Evolutionary conservation across 108 stramenopile genomes (phyloP), one percentile per base, ranked within the genome.

Genomic region (Conticribra weissflogii): DNA sequence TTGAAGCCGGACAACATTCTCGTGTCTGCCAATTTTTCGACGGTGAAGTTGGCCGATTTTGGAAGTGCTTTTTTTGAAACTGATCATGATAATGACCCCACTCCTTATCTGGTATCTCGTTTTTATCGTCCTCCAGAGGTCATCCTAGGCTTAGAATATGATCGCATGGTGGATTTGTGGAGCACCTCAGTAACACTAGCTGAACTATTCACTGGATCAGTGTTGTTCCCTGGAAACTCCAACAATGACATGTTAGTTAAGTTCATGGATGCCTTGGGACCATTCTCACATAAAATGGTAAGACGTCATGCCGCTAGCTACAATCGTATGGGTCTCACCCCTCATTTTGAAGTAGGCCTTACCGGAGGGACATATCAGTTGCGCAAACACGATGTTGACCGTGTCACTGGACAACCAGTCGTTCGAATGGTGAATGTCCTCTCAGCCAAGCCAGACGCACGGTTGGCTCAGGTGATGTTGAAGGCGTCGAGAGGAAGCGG

Each of bases 41-140:
- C 68, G 2, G 81, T 97, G 18, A 93, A 96, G 61, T 56, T 99
- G 5, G 92, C 92, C 22, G 99, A 99, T 78, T 97, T 99, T 70
- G 98, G 96, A 2, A 78, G 76, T 23, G 98, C 98, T n/a, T 91
- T 98, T 45, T 90, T 88, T 46, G 93, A 83, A 69, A 73, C 59
- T 1, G 92, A 87, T 32, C 79, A 77, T 15, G 90, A 95, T 65
- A 87, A 86, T 54, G 85, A 89, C 31, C 91, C 96, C 2, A 96
- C 99, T 12, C 98, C 98, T 14, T 98, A 98, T 62, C 87, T 99
- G 2, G 98, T 99, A 5, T 93, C 92, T n/a, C 83, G 98, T 22
- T 99, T 97, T 68, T 99, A 99, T 69, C 92, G 99, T 29, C 95
- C 98, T 0, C 99, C 99, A 0, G 99, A 99, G 81, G 90, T 99